Evolutionary conservation across 2,329 filamentous ascomycete species (phyloP), one percentile per base, ranked within the genome.

Genomic region (Coniochaeta sp.): DNA sequence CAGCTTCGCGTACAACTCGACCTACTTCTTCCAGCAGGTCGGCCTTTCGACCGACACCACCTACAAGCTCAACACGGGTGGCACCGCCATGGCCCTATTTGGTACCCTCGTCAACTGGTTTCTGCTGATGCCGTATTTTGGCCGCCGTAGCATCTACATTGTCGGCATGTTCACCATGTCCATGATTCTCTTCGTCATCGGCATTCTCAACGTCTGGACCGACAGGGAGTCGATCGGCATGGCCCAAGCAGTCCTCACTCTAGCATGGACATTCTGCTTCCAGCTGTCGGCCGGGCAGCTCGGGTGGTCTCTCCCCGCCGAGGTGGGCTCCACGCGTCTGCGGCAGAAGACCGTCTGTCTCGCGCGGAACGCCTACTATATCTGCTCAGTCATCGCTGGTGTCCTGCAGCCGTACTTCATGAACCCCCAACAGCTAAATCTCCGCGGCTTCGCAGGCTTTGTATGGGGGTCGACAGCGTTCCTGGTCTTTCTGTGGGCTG

Each of bases 241-340:
- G 52, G 61, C 31, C 24, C 63, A 65, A 55, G 62, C 63, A 1
- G 47, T 52, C 1, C 60, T 67, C 3, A 63, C 50, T 6, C 57
- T 64, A 26, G 55, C 43, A 28, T 63, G 63, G 63, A 62, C 62
- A 12, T 62, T 65, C 34, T 59, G 69, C 60, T 69, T 74, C 62
- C 73, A 74, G 57, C 62, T 77, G 22, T 73, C 75, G 0, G 70
- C 72, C 19, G 75, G 74, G 6, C 75, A 73, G 50, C 69, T 77
- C 17, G 69, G 68, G 16, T 75, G 72, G 64, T 66, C 63, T 2
- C 67, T 74, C 43, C 68, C 71, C 7, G 68, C 71, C 31, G 72
- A 75, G 62, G 67, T 73, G 9, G 68, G 70, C 1, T 70, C 72
- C 2, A 71, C 69, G 5, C 70, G 71, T 6, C 65, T 76, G 26